Evolutionary conservation across 2,329 filamentous ascomycete genomes (phyloP).

Genomic region (Metarhizium robertsii): DNA sequence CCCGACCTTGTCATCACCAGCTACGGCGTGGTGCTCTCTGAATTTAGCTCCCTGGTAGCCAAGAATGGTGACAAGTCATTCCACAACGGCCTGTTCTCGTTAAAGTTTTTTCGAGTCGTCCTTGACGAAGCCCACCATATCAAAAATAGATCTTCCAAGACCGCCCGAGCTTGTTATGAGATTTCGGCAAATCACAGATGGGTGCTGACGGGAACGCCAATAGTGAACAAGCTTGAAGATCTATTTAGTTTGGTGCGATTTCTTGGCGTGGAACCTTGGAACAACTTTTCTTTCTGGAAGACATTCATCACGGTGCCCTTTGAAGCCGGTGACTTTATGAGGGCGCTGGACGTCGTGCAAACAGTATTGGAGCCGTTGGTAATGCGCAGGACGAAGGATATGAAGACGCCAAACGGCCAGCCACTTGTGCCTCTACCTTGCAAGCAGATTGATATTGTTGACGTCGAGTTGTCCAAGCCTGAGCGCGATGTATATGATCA

Average conservation of each 20-base stretch:
- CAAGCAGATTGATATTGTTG: slow-evolving; percentile 74
- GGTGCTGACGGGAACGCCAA: slow-evolving; percentile 90
- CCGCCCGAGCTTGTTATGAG: slow-evolving; percentile 89
- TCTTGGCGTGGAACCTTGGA: slow-evolving; percentile 92
- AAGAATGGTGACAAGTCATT: slow-evolving; percentile 55
- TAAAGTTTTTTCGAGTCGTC: slow-evolving; percentile 92
- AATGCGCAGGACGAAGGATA: slow-evolving; percentile 89
- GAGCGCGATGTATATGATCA: slow-evolving; percentile 91
- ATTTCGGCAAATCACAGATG: slow-evolving; percentile 78
- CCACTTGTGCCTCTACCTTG: slow-evolving; percentile 71
- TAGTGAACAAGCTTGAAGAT: slow-evolving; percentile 92
- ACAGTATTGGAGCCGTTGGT: slow-evolving; percentile 95
- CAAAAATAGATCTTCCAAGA: slow-evolving; percentile 85
- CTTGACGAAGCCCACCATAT: slow-evolving; percentile 93
- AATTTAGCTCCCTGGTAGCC: slow-evolving; percentile 64
- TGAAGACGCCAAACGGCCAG: slow-evolving; percentile 82
- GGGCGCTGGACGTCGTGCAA: slow-evolving; percentile 91
- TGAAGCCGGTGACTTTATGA: slow-evolving; percentile 88
- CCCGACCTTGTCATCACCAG: slow-evolving; percentile 92
- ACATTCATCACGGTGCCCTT: slow-evolving; percentile 98
- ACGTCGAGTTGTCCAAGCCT: slow-evolving; percentile 73
- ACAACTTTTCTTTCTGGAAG: slow-evolving; percentile 98
- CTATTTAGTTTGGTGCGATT: slow-evolving; percentile 90
- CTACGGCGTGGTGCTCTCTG: slow-evolving; percentile 85
- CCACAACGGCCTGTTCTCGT: slow-evolving; percentile 72